These are phyloP conservation scores for Globisporangium solare DNA, from an alignment of 352 stramenopile genomes.

Conservation along the genomic window DNA sequence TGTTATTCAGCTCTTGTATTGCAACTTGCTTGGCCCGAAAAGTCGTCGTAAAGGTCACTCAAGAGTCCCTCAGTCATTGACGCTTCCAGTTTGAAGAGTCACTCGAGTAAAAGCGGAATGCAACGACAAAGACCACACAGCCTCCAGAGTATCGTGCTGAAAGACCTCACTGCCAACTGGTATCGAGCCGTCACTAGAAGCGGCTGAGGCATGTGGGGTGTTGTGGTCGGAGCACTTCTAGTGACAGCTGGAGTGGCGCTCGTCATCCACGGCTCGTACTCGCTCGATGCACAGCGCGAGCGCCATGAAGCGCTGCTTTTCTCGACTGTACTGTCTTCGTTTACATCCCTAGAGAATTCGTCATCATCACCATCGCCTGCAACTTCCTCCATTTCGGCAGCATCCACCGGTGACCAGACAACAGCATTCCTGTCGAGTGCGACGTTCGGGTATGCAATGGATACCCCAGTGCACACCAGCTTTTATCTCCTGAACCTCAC, in stretches of 20 bases:
- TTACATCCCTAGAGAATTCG: not conserved
- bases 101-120: too few species aligned
- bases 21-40: too few species aligned
- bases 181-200: too few species aligned
- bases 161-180: too few species aligned
- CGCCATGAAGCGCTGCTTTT: constrained; percentile 11
- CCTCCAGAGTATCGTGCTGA: too few species aligned
- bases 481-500: constrained; percentile 77
- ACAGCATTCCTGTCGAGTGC: constrained; percentile 19
- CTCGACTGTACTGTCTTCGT: constrained; percentile 4
- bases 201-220: constrained; percentile 20
- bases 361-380: constrained; percentile 2
- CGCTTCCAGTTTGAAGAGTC: too few species aligned
- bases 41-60: too few species aligned
- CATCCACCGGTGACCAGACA: constrained; percentile 4
- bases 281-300: constrained; percentile 18
- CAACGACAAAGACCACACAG: too few species aligned
- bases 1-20: too few species aligned
- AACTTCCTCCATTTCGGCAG: not conserved
- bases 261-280: constrained; percentile 18
- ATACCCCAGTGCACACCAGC: constrained; percentile 44
- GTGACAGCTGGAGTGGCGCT: constrained; percentile 19
- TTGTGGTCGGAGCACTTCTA: constrained; percentile 18
- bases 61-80: too few species aligned
- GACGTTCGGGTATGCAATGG: constrained; percentile 38